phyloP scores from a whole-genome alignment of 768 basidiomycete genomes.

The Galerina marginata region DNA sequence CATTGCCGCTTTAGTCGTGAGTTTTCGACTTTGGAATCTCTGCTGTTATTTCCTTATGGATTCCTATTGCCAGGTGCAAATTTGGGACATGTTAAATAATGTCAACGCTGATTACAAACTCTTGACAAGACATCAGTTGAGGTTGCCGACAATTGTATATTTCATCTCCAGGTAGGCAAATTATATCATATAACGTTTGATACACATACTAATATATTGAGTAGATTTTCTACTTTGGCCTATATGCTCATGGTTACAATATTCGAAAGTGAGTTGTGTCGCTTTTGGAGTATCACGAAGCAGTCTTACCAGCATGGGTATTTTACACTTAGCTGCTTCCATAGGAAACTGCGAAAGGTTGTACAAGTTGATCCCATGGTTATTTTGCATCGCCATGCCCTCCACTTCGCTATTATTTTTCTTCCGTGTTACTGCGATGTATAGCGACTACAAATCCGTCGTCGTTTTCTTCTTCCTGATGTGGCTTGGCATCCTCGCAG shows the following conservation, averaged over 20 bases:
- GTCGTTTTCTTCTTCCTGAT: constrained; percentile 12
- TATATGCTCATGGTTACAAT: neutral
- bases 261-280: neutral
- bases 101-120: constrained; percentile 3
- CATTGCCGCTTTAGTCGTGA: neutral
- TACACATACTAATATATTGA: neutral
- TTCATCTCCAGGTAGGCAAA: constrained; percentile 6
- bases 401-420: constrained; percentile 16
- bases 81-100: constrained; percentile 14
- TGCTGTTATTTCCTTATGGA: no score
- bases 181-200: no score
- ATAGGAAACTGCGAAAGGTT: constrained; percentile 12
- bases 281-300: neutral
- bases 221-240: neutral
- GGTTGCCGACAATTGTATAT: constrained; percentile 2
- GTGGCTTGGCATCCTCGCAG: constrained; percentile 12
- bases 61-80: neutral
- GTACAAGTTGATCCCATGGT: neutral
- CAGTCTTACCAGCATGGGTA: neutral
- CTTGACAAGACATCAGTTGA: neutral
- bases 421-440: constrained; percentile 19
- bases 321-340: neutral
- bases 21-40: neutral
- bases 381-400: constrained; percentile 6
- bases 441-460: constrained; percentile 9